Evolutionary conservation across 805 yeast species (phyloP), one percentile per base, ranked within the genome.

Genomic region (Lipomyces kockii): DNA sequence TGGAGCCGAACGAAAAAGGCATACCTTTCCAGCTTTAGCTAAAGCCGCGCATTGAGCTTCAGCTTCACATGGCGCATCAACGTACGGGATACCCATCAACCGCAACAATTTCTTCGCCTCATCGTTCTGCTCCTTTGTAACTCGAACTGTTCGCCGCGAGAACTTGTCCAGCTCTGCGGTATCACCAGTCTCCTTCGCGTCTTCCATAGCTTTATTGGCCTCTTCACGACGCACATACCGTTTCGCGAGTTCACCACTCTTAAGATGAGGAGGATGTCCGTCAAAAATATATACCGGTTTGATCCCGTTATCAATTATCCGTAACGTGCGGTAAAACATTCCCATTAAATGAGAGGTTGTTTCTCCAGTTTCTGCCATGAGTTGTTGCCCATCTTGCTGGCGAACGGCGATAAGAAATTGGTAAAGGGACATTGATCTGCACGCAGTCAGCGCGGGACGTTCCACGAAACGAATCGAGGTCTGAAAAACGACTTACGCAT

Each of bases 1-100:
- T 37, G 6, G 17, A 2, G 17, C 22, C 7, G 27, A 46, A 7
- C 20, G 20, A 60, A 27, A 22, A 58, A 11, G 5, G 3, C 20
- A 4, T 46, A 59, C 98, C 76, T 92, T 92, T 1, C 97, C 98
- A 12, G 87, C 85, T 66, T 87, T 85, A 2, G 98, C 98, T 59
- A 95, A 80, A 70, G 87, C 95, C 0, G 99, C 98, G 82, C 99
- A 95, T 75, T 95, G 98, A 0, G 99, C 97, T 78, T 95, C 99
- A 1, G 99, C 99, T 79, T 95, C 99, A 77, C 97, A 89, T 1
- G 99, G 99, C 0, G 99, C 98, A 63, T 87, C 87, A 4, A 95
- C 89, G 73, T 82, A 91, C 1, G 99, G 99, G 60, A 95, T 90
- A 0, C 99, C 99, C 99, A 95, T 95, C 46, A 94, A 80, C 60